Evolutionary conservation across 1,139 yeast genomes (phyloP).

Genomic region (Eremothecium sinecaudum): DNA sequence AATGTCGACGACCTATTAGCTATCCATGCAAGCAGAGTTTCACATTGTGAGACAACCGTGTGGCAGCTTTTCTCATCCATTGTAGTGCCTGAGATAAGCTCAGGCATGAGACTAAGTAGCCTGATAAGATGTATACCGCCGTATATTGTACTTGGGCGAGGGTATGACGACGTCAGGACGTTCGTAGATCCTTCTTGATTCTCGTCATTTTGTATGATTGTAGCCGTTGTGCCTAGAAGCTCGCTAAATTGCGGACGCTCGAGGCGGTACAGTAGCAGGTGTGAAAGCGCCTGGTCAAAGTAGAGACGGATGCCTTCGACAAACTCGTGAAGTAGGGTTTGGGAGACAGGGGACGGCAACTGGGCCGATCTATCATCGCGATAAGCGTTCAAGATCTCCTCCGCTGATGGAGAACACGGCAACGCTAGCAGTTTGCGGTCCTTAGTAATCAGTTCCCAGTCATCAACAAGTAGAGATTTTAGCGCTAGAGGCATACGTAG

Average conservation of each 20-base stretch:
- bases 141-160: conserved; percentile 43
- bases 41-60: conserved; percentile 23
- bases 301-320: conserved; percentile 61
- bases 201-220: conserved; percentile 21
- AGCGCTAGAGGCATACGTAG: conserved; percentile 54
- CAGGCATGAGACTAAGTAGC: conserved; percentile 69
- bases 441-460: conserved; percentile 86
- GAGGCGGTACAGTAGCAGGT: conserved; percentile 66
- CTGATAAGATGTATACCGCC: conserved; percentile 75
- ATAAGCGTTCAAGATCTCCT: conserved; percentile 44
- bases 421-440: conserved; percentile 58
- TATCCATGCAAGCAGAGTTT: conserved; percentile 24
- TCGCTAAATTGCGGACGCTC: conserved; percentile 77
- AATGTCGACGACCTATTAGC: conserved; percentile 13
- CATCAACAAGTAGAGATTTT: conserved; percentile 70
- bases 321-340: conserved; percentile 53
- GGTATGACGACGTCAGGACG: conserved; percentile 18
- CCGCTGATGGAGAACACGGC: conserved; percentile 48
- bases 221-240: conserved; percentile 21
- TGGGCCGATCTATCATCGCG: conserved; percentile 18
- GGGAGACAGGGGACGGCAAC: conserved; percentile 38
- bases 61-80: conserved; percentile 64
- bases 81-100: conserved; percentile 61
- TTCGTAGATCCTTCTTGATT: conserved; percentile 12
- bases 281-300: conserved; percentile 67